Evolutionary conservation across 2,329 filamentous ascomycete species (phyloP), one percentile per base, ranked within the genome.

Genomic region (Rutstroemia sp.): DNA sequence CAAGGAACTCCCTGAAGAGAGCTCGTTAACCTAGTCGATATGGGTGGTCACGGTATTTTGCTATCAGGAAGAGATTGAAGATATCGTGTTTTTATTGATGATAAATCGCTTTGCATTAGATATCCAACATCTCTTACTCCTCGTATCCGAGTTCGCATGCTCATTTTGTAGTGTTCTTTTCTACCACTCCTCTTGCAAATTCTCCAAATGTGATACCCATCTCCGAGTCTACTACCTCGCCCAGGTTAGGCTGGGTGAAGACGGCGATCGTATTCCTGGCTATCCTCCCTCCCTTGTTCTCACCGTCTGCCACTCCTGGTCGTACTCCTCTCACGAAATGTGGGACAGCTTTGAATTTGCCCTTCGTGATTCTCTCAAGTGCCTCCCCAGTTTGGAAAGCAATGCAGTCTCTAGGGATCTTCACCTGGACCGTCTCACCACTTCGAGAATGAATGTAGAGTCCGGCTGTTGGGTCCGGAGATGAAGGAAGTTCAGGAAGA

Each of bases 381-480:
- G 92, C 87, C 73, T 96, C 90, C 2, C 92, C 94, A 0, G 92
- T 99, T 76, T 99, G 92, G 70, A 99, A 99, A 0, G 89, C 94
- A 50, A 99, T 86, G 71, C 90, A 94, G 69, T 95, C 91, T 44
- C 85, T 80, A 1, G 92, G 94, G 62, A 99, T 96, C 68, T 86
- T 84, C 64, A 97, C 90, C 72, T 97, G 94, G n/a, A 92, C 87
- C 1, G 88, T 86, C 58, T 86, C 77, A 2, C 89, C 91, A 0
- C 84, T 82, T 46, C 94, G 86, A 30, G 91, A 92, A 70, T 88
- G 87, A 73, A 97, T 96, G 75, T 96, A 97, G n/a, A 99, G 76
- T 0, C 94, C 94, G 0, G 92, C 88, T 12, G 81, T 80, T 4
- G 91, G 84, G 67, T 97, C 92, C 0, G 94, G 92, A 3, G 89